A percentile compares a stretch with the other conserved stretches of the same genome.
phyloP scores from a whole-genome alignment of 202 grass and related monocot genomes.

The Saccharum hybrid region DNA sequence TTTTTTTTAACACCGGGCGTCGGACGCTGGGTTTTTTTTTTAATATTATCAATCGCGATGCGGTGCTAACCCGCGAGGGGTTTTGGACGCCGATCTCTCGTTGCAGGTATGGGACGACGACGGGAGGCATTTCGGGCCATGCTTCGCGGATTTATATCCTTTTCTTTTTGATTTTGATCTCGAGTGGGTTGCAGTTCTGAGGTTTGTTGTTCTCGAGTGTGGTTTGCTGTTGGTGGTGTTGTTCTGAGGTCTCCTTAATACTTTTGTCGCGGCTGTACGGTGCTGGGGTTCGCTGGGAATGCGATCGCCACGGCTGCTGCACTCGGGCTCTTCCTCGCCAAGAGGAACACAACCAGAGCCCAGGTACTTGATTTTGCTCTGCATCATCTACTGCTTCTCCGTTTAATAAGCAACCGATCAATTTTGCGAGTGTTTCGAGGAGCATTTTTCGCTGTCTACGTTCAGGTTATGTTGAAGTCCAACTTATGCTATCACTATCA shows the following conservation, averaged over 20 bases:
- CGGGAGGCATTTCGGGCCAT: conserved; percentile 63
- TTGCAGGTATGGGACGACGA: conserved; percentile 70
- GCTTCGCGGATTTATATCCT: conserved; percentile 97
- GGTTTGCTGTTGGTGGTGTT: background rate
- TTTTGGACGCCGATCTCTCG: background rate
- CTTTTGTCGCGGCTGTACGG: conserved; percentile 43
- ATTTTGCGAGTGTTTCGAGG: background rate
- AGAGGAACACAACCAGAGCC: conserved; percentile 35
- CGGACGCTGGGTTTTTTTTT: background rate
- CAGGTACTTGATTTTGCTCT: conserved; percentile 42
- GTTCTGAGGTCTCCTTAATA: conserved; percentile 51
- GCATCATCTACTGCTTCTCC: background rate
- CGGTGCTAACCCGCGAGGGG: background rate
- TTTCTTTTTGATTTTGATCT: background rate
- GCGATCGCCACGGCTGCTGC: conserved; percentile 45
- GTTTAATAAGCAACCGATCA: background rate
- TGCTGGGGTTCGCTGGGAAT: conserved; percentile 72
- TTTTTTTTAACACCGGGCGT: background rate
- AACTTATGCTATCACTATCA: background rate
- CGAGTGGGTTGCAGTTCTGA: background rate
- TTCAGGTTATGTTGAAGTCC: conserved; percentile 1
- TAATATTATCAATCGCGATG: background rate
- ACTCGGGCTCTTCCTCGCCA: conserved; percentile 44
- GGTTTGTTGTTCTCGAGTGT: background rate
- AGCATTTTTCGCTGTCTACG: background rate